Evolutionary conservation across 2,329 filamentous ascomycete species (phyloP), one percentile per base, ranked within the genome.

Genomic region (Fusarium paranaense): DNA sequence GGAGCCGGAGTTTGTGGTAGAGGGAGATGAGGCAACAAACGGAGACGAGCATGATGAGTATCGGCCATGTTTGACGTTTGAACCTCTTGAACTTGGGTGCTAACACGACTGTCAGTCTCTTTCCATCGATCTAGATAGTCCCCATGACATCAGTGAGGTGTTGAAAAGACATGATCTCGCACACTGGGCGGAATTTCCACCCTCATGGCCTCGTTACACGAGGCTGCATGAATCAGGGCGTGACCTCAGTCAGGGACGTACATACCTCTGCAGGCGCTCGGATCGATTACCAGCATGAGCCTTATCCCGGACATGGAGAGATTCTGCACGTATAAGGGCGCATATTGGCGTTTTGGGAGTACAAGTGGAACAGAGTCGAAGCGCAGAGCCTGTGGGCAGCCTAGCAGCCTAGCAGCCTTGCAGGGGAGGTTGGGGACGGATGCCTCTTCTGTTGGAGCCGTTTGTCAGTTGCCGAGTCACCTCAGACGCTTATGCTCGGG

Each of bases 291-390:
- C 11, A 60, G 42, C 45, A 68, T 64, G 33, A 45, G 22, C 38
- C 60, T 47, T 57, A 38, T 47, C 25, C 25, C 40, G 37, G 52
- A 42, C 61, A 47, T 63, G 32, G 62, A 59, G 38, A 75, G 72
- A 73, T 74, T 64, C 62, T 73, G 69, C 63, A 75, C 38, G 63
- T 30, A 32, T 32, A 47, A 37, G 54, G 59, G 22, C 42, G 22
- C 35, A 69, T 40, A 45, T 52, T 66, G 47, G 59, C 32, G 10
- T 47, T 32, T 25, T 20, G 27, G 72, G 59, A 27, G 54, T n/a
- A 70, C 56, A 67, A 22, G 69, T 75, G 47, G 20, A 66, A 73
- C 72, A 35, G 35, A 35, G 63, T 32, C 35, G 50, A 37, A 70
- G 57, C 22, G 50, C n/a, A 47, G 60, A 62, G 42, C 40, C 45